These are phyloP conservation scores for Bonia amplexicaulis DNA, from an alignment of 176 grass and related monocot species.

Conservation along the genomic window DNA sequence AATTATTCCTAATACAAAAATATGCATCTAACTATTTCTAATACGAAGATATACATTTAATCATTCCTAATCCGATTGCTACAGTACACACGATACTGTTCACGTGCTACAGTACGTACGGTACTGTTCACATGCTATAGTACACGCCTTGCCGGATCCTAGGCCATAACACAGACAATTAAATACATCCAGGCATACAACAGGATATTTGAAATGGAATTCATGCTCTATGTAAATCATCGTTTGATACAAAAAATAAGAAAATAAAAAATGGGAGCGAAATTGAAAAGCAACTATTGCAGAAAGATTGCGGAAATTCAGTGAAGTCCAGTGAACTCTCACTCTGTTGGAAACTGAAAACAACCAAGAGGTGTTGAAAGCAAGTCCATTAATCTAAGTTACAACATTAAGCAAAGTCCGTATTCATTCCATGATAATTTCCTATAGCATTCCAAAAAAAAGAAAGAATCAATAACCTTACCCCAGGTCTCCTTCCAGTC, in stretches of 20 bases:
- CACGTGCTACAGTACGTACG: too few species aligned
- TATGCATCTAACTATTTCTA: too few species aligned
- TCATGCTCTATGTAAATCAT: not conserved
- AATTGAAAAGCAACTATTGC: not conserved
- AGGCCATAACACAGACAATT: not conserved
- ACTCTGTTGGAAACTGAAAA: not conserved
- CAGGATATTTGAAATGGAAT: not conserved
- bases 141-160: too few species aligned
- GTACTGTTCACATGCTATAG: too few species aligned
- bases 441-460: not conserved
- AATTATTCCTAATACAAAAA: too few species aligned
- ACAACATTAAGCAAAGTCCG: not conserved
- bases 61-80: too few species aligned
- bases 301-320: not conserved
- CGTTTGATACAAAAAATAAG: not conserved
- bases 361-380: not conserved
- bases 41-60: too few species aligned
- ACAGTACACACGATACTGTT: too few species aligned
- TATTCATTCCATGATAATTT: not conserved
- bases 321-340: not conserved
- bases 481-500: too few species aligned
- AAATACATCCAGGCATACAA: not conserved
- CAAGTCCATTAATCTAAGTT: not conserved
- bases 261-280: not conserved
- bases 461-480: constrained; percentile 16